Base-by-base conservation (phyloP, 2,329 filamentous ascomycete genomes). In the Canariomyces notabilis region DNA sequence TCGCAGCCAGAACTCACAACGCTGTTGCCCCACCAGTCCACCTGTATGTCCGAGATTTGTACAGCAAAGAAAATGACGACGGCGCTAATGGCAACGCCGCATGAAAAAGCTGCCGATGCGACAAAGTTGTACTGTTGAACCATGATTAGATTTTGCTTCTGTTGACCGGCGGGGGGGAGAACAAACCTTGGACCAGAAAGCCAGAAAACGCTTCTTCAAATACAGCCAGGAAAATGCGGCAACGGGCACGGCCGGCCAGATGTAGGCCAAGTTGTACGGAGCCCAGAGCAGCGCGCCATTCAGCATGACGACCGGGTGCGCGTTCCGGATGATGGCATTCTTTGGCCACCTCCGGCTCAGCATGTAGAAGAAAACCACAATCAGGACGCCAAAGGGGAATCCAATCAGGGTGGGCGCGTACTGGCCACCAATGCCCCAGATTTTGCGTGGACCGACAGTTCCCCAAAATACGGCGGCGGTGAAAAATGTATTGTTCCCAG, bases 391-490 rank as follows among this genome's bases (percentile, higher is more conserved):
- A 6, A 76, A 56, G 2, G 74, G 73, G 54, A 78, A 79, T 3
- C 74, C 74, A 8, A 73, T 55, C 22, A 77, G 58, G 0, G 72
- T 68, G 39, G 68, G 61, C 3, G 66, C 70, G 60, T 79, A 79
- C 45, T 70, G 67, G 6, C 73, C 72, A 8, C 68, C 59, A 16
- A 62, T 61, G 3, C 75, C 74, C 51, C 74, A 79, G 22, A 68
- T 51, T 33, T 74, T 70, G n/a, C 64, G 59, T 0, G 76, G 75
- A 0, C 76, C 80, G 45, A 83, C 79, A 15, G 79, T 69, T 47
- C 80, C 80, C 79, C 79, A 81, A 45, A 80, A 74, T 5, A 81
- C 69, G 16, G 75, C 78, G 20, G 74, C 74, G 19, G 76, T 79
- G 65, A 77, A 82, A 59, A 82, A 82, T 0, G 79, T 77, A 19